A percentile compares a stretch with the other conserved stretches of the same genome.
Evolutionary conservation across 345 rosid species (phyloP).

Genomic region (Ailanthus altissimus): DNA sequence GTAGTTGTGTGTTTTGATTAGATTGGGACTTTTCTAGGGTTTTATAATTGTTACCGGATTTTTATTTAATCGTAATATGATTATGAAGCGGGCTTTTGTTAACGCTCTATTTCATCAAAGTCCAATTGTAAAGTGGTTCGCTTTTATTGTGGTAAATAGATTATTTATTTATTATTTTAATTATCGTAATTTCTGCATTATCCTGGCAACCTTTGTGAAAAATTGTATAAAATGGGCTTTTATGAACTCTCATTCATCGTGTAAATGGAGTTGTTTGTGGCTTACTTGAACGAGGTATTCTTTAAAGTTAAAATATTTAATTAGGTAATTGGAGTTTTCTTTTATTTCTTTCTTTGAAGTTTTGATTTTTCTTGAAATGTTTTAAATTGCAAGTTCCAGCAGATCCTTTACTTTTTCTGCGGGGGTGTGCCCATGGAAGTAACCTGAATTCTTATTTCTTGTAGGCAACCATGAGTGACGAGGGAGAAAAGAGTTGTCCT

Average conservation of each 20-base stretch:
- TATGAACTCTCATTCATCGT: neutral
- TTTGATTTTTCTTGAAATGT: neutral
- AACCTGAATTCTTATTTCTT: neutral
- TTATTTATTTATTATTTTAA: neutral
- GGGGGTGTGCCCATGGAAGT: neutral
- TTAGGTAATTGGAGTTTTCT: neutral
- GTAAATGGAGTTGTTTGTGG: neutral
- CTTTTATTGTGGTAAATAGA: neutral
- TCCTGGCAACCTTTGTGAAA: neutral
- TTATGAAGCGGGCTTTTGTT: neutral
- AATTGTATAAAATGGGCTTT: neutral
- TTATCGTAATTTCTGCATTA: neutral
- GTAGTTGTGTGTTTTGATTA: neutral
- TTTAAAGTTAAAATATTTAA: neutral
- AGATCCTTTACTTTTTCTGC: neutral
- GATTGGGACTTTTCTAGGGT: constrained; percentile 18
- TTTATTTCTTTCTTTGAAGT: neutral
- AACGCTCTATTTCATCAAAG: neutral
- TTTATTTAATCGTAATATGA: neutral
- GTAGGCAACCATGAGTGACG: constrained; percentile 71
- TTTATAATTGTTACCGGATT: constrained; percentile 5
- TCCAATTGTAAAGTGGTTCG: neutral
- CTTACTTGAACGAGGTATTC: neutral
- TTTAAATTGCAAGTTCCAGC: neutral
- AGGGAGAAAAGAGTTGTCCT: constrained; percentile 85